These are phyloP conservation scores for Baudoinia panamericana DNA, from an alignment of 495 filamentous ascomycete genomes.

Conservation along the genomic window DNA sequence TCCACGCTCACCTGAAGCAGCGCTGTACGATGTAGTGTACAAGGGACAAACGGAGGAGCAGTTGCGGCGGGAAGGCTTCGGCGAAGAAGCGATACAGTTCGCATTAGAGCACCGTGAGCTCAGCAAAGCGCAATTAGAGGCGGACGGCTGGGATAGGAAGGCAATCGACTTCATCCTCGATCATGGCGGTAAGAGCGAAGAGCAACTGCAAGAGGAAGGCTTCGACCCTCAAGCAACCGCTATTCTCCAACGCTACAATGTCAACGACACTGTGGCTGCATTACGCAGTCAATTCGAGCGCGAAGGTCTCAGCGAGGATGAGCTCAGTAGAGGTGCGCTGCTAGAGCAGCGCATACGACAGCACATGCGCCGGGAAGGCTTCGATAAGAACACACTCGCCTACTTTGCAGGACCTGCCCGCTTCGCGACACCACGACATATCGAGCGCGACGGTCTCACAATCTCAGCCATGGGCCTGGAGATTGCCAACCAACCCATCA, in stretches of 20 bases:
- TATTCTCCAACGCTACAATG: not conserved
- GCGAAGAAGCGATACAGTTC: conserved; percentile 10
- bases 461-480: conserved; percentile 10
- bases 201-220: conserved; percentile 31
- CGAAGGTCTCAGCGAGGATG: not conserved
- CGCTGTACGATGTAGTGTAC: conserved; percentile 20
- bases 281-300: not conserved
- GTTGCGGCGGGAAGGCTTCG: conserved; percentile 7
- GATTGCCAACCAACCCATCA: conserved; percentile 11
- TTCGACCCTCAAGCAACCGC: conserved; percentile 56
- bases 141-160: conserved; percentile 10
- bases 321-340: not conserved
- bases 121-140: conserved; percentile 10
- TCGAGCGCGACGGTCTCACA: conserved; percentile 12
- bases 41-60: not conserved
- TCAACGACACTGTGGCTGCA: not conserved
- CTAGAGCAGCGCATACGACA: conserved; percentile 4
- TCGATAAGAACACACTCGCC: conserved; percentile 7
- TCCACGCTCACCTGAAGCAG: conserved; percentile 44
- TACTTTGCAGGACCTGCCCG: conserved; percentile 11
- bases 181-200: not conserved
- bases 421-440: conserved; percentile 9
- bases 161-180: conserved; percentile 12
- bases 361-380: conserved; percentile 3
- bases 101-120: conserved; percentile 7